Percentiles rank a stretch among this genome's conserved stretches.
These are phyloP conservation scores for Ceratocystis colombiana DNA, from an alignment of 2,329 filamentous ascomycete species.

Conservation along the genomic window DNA sequence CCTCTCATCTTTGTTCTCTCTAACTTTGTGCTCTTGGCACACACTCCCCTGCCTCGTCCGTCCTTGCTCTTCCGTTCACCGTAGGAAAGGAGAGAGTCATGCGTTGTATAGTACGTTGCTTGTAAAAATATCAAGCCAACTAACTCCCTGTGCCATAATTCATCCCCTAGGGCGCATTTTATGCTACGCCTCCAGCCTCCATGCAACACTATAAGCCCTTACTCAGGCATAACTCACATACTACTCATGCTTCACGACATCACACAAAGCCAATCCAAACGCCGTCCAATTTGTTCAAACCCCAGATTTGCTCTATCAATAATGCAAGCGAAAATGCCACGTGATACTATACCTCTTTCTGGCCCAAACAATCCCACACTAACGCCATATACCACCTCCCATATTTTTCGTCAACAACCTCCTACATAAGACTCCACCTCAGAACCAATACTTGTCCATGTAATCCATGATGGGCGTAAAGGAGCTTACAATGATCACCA, in stretches of 20 bases:
- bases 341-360: neutral
- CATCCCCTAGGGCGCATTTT: too few species aligned
- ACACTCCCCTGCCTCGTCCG: neutral
- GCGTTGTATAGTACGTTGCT: neutral
- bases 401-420: neutral
- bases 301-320: neutral
- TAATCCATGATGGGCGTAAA: constrained; percentile 25
- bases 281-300: neutral
- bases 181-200: neutral
- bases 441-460: constrained; percentile 26
- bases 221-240: neutral
- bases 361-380: neutral
- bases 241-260: neutral
- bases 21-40: neutral
- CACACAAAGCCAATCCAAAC: too few species aligned
- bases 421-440: neutral
- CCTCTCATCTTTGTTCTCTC: neutral
- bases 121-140: neutral
- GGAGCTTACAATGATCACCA: constrained; percentile 20
- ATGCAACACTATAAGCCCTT: neutral
- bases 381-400: neutral
- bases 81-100: neutral
- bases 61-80: neutral
- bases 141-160: neutral
- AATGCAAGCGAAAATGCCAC: neutral